phyloP scores from a whole-genome alignment of 192 early-diverging fungal genomes.

The Mortierella antarctica region DNA sequence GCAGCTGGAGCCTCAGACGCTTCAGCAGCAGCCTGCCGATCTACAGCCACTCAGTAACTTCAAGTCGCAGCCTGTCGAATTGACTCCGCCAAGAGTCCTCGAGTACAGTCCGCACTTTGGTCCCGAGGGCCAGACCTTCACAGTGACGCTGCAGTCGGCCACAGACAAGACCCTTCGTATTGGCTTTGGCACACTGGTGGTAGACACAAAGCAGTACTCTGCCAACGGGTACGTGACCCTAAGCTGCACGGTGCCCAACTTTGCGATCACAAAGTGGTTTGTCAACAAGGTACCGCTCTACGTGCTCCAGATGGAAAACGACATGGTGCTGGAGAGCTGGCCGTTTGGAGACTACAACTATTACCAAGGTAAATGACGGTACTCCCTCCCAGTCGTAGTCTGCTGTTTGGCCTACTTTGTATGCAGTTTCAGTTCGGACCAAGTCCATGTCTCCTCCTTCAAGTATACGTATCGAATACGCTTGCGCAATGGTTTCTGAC shows the following conservation, averaged over 20 bases:
- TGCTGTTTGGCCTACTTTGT: background rate
- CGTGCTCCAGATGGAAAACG: conserved; percentile 55
- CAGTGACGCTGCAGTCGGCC: conserved; percentile 50
- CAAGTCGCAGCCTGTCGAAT: conserved; percentile 13
- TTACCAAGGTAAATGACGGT: conserved; percentile 32
- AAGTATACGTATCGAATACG: too few species aligned
- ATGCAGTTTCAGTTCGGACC: background rate
- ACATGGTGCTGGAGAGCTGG: conserved; percentile 58
- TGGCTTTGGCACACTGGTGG: conserved; percentile 58
- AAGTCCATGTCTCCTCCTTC: background rate
- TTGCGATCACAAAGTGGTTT: conserved; percentile 55
- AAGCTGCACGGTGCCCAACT: conserved; percentile 56
- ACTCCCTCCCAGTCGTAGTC: background rate
- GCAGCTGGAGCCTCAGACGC: conserved; percentile 6
- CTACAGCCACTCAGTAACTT: conserved; percentile 15
- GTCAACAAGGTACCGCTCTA: conserved; percentile 58
- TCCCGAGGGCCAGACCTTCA: conserved; percentile 50
- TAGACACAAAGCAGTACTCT: conserved; percentile 61
- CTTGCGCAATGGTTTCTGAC: background rate
- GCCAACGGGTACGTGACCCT: conserved; percentile 55
- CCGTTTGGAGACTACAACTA: conserved; percentile 58
- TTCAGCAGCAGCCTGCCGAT: conserved; percentile 1
- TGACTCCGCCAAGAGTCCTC: conserved; percentile 38
- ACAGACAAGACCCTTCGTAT: conserved; percentile 52
- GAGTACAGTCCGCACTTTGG: conserved; percentile 59